These are phyloP conservation scores for Erigeron canadensis DNA, from an alignment of 129 eudicot genomes.

Conservation along the genomic window DNA sequence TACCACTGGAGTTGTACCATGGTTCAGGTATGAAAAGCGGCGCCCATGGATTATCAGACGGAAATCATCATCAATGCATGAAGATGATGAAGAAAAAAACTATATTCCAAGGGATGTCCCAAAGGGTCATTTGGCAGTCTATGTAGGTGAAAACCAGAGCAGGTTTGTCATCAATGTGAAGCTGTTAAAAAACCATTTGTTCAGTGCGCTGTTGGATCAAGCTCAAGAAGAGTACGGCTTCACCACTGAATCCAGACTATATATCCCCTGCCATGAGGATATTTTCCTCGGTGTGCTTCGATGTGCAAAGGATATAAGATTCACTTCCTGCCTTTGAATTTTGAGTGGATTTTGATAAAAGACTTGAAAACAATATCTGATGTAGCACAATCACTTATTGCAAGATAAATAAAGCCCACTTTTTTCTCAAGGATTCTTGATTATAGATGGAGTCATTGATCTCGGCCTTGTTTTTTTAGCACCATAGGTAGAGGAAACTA, in stretches of 20 bases:
- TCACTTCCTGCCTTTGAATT: constrained; percentile 40
- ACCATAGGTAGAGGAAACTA: too few species aligned
- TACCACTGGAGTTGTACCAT: constrained; percentile 19
- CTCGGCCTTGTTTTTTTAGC: constrained; percentile 22
- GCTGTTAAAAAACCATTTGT: constrained; percentile 43
- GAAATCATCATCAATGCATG: constrained; percentile 21
- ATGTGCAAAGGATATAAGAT: constrained; percentile 29
- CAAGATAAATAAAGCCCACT: constrained; percentile 23
- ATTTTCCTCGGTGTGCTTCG: constrained; percentile 41
- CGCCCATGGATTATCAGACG: constrained; percentile 21
- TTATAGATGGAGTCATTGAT: neutral
- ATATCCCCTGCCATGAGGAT: constrained; percentile 48
- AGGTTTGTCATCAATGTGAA: constrained; percentile 42
- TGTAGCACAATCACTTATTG: constrained; percentile 27
- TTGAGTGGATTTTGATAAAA: constrained; percentile 12
- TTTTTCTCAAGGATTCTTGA: constrained; percentile 24
- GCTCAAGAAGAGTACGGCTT: constrained; percentile 44
- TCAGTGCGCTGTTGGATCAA: constrained; percentile 41
- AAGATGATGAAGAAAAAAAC: constrained; percentile 22
- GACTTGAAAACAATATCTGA: constrained; percentile 10
- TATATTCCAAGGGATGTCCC: constrained; percentile 47
- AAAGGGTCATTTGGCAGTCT: constrained; percentile 52
- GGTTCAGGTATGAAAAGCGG: constrained; percentile 24
- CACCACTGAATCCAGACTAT: constrained; percentile 39
- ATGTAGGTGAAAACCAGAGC: constrained; percentile 44